Base-by-base conservation (phyloP, 768 basidiomycete genomes). In the Clathrus columnatus region DNA sequence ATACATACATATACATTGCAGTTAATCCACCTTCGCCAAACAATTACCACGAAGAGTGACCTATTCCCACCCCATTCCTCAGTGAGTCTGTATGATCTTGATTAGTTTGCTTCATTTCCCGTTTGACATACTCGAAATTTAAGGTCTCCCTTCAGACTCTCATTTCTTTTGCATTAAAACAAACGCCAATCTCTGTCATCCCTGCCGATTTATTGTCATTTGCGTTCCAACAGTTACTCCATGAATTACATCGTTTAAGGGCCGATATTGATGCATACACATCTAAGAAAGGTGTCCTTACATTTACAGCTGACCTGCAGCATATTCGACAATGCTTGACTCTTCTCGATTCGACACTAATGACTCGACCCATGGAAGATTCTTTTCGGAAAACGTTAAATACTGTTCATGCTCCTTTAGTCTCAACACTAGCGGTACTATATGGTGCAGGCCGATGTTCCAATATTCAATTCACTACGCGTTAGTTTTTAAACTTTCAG, bases 61-160 rank as follows among this genome's bases (percentile, higher is more conserved):
- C 36, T 69, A 5, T 64, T 69, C 29, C 53, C 48, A 1, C 50
- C 63, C 4, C 61, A 58, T 45, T 68, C 71, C 27, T 62, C 60
- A 5, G 76, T 76, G 58, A 50, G 73, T 64, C 4, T 5, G 17
- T 16, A 4, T n/a, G n/a, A n/a, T n/a, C n/a, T 11, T 7, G 5
- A 30, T 57, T 51, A 44, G 60, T 53, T 57, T 60, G 30, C 21
- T 32, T 21, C 18, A 44, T 28, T 50, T 29, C 8, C 10, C 48
- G 21, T 23, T n/a, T 18, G 36, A 18, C 6, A 28, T 50, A 26
- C 43, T 28, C 28, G 17, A 16, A 7, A 48, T 29, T n/a, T 54
- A 61, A 48, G 82, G 78, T 73, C 82, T 26, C 81, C 81, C 1
- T 77, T 69, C 70, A 82, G 2, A 74, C 82, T 45, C 74, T 87